Conservation (phyloP, 164 flowering plant species). For the Macadamia tetraphylla region DNA sequence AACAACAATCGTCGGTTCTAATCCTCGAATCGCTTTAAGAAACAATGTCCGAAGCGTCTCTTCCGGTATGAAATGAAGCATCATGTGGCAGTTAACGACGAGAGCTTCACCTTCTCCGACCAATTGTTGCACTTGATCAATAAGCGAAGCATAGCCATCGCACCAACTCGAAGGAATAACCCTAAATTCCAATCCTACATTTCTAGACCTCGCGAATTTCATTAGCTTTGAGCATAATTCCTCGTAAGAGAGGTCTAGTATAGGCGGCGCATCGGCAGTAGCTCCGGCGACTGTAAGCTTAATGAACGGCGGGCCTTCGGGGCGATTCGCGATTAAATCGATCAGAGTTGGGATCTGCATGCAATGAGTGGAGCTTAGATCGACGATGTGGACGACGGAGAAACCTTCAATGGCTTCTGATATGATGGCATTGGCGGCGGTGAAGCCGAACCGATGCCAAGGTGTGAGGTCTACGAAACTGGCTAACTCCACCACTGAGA, state of each 20-base stretch:
- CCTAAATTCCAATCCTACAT: slow-evolving; percentile 55
- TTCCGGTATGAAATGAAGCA: slow-evolving; percentile 71
- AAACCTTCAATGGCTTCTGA: slow-evolving; percentile 58
- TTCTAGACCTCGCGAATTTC: slow-evolving; percentile 68
- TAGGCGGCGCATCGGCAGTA: slow-evolving; percentile 45
- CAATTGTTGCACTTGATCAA: slow-evolving; percentile 50
- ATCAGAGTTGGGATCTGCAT: slow-evolving; percentile 95
- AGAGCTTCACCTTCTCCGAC: slow-evolving; percentile 45
- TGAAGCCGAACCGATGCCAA: slow-evolving; percentile 93
- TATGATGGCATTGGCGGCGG: slow-evolving; percentile 85
- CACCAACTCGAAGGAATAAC: slow-evolving; percentile 52
- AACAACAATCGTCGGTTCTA: slow-evolving; percentile 64
- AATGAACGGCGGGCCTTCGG: slow-evolving; percentile 53
- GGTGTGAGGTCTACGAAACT: slow-evolving; percentile 83
- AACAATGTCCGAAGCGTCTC: slow-evolving; percentile 54
- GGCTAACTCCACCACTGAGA: slow-evolving; percentile 73
- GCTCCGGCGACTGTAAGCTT: slow-evolving; percentile 60
- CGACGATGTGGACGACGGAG: slow-evolving; percentile 67
- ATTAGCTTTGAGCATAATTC: slow-evolving; percentile 64
- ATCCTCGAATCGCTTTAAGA: slow-evolving; percentile 46
- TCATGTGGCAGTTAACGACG: slow-evolving; percentile 81
- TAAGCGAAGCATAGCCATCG: slow-evolving; percentile 60
- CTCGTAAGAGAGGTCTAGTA: slow-evolving; percentile 67
- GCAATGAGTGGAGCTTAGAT: slow-evolving; percentile 81
- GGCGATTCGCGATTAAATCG: slow-evolving; percentile 59